phyloP scores from a whole-genome alignment of 2,329 filamentous ascomycete genomes.

The Diaporthe helianthi region DNA sequence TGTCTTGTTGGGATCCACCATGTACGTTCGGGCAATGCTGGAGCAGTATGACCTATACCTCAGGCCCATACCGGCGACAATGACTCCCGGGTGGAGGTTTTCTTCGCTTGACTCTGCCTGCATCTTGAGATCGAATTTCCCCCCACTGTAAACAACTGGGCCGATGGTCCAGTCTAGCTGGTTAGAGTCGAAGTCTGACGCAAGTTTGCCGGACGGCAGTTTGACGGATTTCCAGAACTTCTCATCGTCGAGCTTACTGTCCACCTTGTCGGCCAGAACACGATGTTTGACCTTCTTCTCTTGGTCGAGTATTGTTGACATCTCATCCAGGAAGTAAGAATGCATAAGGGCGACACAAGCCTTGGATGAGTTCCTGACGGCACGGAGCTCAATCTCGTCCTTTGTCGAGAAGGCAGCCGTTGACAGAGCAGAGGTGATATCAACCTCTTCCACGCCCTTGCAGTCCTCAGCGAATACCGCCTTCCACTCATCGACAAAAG shows the following conservation, averaged over 20 bases:
- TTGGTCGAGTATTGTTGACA: conserved; percentile 93
- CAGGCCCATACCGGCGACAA: conserved; percentile 88
- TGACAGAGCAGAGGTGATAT: conserved; percentile 83
- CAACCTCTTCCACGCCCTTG: conserved; percentile 88
- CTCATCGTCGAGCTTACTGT: conserved; percentile 88
- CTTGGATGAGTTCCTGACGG: conserved; percentile 92
- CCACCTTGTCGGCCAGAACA: conserved; percentile 82
- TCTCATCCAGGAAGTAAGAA: conserved; percentile 96
- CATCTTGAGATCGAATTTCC: conserved; percentile 90
- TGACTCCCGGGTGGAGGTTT: conserved; percentile 87
- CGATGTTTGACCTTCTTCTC: conserved; percentile 98
- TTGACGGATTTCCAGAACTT: conserved; percentile 90
- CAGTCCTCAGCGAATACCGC: conserved; percentile 77
- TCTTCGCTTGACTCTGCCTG: conserved; percentile 80
- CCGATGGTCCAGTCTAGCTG: conserved; percentile 95
- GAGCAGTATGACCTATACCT: conserved; percentile 97
- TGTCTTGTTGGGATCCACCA: conserved; percentile 95
- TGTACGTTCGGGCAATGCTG: conserved; percentile 88
- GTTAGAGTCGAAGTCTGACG: conserved; percentile 82
- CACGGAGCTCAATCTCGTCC: conserved; percentile 90
- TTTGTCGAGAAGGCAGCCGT: conserved; percentile 87
- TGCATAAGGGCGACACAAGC: conserved; percentile 95
- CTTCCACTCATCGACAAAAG: conserved; percentile 97
- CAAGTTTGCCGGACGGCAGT: conserved; percentile 77
- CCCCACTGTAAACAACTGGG: conserved; percentile 92